Conservation (phyloP, 108 stramenopile species). For the Fistulifera pelliculosa region DNA sequence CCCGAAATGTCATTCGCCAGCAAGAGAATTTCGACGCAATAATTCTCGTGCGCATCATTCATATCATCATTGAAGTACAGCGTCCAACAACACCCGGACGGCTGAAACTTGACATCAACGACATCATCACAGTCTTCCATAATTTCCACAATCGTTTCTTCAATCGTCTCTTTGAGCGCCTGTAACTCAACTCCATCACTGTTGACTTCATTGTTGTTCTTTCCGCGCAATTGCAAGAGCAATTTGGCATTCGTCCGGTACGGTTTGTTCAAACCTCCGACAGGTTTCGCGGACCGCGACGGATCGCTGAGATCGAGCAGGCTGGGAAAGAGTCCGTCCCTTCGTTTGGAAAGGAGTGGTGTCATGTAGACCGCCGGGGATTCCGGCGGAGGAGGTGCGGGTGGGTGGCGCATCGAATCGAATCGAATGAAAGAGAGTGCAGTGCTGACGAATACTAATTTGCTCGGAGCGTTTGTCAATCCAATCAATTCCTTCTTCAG, state of each 20-base stretch:
- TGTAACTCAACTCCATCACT: constrained; percentile 20
- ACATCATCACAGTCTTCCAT: constrained; percentile 26
- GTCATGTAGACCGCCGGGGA: constrained; percentile 31
- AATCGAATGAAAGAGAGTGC: too few relatives aligned
- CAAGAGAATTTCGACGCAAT: constrained; percentile 21
- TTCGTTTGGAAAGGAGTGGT: constrained; percentile 31
- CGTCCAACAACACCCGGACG: constrained; percentile 40
- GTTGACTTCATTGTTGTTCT: constrained; percentile 5
- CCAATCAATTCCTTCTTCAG: too few relatives aligned
- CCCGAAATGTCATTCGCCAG: constrained; percentile 15
- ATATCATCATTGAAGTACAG: constrained; percentile 22
- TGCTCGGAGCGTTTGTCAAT: too few relatives aligned
- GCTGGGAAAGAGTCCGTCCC: constrained; percentile 30
- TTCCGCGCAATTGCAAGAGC: constrained; percentile 20
- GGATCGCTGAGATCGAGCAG: constrained; percentile 14
- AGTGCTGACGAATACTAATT: too few relatives aligned
- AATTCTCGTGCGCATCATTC: constrained; percentile 25
- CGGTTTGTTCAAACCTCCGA: constrained; percentile 20
- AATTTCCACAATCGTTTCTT: constrained; percentile 22
- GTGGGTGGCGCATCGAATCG: too few relatives aligned
- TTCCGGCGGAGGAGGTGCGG: constrained; percentile 9
- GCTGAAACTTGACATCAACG: constrained; percentile 23
- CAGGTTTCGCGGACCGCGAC: neutral
- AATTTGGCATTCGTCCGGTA: constrained; percentile 36
- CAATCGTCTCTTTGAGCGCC: constrained; percentile 27